Conservation (phyloP, 2,329 filamentous ascomycete genomes). For the Penicillium occitanis region DNA sequence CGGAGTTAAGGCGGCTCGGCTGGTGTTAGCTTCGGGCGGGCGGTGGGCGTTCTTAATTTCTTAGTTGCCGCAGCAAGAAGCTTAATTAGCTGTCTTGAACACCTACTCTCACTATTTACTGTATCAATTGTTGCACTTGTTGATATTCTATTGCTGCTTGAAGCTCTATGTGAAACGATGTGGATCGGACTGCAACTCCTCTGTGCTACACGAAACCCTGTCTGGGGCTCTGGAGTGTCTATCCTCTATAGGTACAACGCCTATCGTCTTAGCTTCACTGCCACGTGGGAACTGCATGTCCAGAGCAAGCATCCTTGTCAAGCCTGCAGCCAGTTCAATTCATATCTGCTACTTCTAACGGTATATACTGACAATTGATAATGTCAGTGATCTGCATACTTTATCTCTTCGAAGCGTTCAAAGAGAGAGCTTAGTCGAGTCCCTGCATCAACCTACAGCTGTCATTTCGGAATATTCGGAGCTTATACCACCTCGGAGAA, state of each 20-base stretch:
- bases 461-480: not conserved
- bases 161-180: not conserved
- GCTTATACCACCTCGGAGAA: not conserved
- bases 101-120: not conserved
- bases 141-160: not conserved
- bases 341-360: not conserved
- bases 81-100: not conserved
- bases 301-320: constrained; percentile 5
- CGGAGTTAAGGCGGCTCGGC: constrained; percentile 7
- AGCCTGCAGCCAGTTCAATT: not conserved
- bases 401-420: not conserved
- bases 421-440: not conserved
- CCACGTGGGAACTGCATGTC: constrained; percentile 10
- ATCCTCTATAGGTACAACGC: not conserved
- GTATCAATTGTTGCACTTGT: not conserved
- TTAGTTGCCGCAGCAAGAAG: constrained; percentile 1
- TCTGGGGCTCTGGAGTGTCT: not conserved
- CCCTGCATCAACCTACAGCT: not conserved
- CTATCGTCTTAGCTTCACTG: constrained; percentile 3
- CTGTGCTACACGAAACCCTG: constrained; percentile 3
- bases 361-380: not conserved
- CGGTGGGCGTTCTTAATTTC: not conserved
- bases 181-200: not conserved
- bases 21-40: constrained; percentile 5
- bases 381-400: not conserved